These are phyloP conservation scores for Trichothecium sympodiale DNA, from an alignment of 2,329 filamentous ascomycete genomes.

Conservation along the genomic window DNA sequence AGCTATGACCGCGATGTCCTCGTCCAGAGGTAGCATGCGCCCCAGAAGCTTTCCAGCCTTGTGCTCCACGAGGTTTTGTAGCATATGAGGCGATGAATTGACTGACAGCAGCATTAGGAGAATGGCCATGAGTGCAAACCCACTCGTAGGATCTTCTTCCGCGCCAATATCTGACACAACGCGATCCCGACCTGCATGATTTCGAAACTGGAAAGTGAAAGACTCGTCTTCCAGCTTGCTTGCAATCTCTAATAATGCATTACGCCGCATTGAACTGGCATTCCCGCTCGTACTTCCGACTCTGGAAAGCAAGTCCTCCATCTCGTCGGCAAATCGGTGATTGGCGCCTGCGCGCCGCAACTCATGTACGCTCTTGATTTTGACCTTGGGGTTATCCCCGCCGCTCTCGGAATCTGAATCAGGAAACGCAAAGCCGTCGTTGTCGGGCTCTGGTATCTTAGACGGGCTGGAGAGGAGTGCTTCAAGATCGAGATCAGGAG, in stretches of 20 bases:
- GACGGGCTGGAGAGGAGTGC: slow-evolving; percentile 3
- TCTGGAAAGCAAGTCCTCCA: slow-evolving; percentile 52
- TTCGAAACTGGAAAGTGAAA: slow-evolving; percentile 60
- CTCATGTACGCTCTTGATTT: slow-evolving; percentile 54
- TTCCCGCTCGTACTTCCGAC: slow-evolving; percentile 39
- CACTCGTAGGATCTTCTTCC: slow-evolving; percentile 49
- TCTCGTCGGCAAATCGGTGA: slow-evolving; percentile 53
- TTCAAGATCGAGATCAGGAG: slow-evolving; percentile 2
- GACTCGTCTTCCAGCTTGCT: slow-evolving; percentile 48
- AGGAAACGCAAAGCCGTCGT: slow-evolving; percentile 14
- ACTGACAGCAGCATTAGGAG: slow-evolving; percentile 51
- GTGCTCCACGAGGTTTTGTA: slow-evolving; percentile 44
- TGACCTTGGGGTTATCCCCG: slow-evolving; percentile 29
- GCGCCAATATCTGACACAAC: slow-evolving; percentile 52
- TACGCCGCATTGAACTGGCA: slow-evolving; percentile 40
- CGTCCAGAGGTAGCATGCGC: slow-evolving; percentile 38
- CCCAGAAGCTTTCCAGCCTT: slow-evolving; percentile 44
- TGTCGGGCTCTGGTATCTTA: slow-evolving; percentile 2
- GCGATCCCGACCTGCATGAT: slow-evolving; percentile 59
- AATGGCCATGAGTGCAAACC: slow-evolving; percentile 53
- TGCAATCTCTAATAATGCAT: slow-evolving; percentile 48
- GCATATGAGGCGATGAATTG: slow-evolving; percentile 47
- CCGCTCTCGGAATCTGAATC: slow-evolving; percentile 13
- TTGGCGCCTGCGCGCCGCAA: slow-evolving; percentile 55
- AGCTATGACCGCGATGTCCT: slow-evolving; percentile 49